Percentiles rank a stretch among this genome's conserved stretches.
phyloP scores from a whole-genome alignment of 768 basidiomycete species.

The Pleurotus citrinopileatus region DNA sequence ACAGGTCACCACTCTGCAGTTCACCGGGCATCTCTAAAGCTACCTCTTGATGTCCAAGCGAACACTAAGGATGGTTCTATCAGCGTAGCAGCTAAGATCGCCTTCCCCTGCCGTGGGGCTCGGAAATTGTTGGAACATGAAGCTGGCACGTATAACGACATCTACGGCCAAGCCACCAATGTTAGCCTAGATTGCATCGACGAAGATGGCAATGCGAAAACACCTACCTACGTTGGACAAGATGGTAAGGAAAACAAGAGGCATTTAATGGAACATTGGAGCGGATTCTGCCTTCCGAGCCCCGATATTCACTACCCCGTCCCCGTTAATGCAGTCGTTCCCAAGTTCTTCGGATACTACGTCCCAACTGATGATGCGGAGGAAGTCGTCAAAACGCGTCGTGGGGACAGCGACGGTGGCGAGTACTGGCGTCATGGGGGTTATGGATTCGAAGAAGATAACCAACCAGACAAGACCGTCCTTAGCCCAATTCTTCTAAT shows the following conservation, averaged over 20 bases:
- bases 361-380: slow-evolving; percentile 17
- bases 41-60: slow-evolving; percentile 29
- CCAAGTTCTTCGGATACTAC: slow-evolving; percentile 53
- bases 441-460: background rate
- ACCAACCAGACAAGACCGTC: background rate
- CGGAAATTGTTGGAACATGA: slow-evolving; percentile 26
- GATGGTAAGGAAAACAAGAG: background rate
- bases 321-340: slow-evolving; percentile 38
- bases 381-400: background rate
- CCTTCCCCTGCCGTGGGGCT: slow-evolving; percentile 22
- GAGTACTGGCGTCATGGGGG: background rate
- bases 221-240: background rate
- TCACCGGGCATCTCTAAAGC: slow-evolving; percentile 33
- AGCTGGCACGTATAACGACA: slow-evolving; percentile 27
- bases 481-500: slow-evolving; percentile 42
- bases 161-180: slow-evolving; percentile 12
- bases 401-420: background rate
- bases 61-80: slow-evolving; percentile 22
- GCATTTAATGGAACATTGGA: slow-evolving; percentile 30
- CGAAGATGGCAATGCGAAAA: background rate
- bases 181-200: background rate
- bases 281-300: slow-evolving; percentile 29
- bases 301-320: slow-evolving; percentile 24
- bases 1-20: slow-evolving; percentile 28
- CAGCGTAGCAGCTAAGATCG: slow-evolving; percentile 33